Base-by-base conservation (phyloP, 768 basidiomycete genomes). In the Suillus decipiens region DNA sequence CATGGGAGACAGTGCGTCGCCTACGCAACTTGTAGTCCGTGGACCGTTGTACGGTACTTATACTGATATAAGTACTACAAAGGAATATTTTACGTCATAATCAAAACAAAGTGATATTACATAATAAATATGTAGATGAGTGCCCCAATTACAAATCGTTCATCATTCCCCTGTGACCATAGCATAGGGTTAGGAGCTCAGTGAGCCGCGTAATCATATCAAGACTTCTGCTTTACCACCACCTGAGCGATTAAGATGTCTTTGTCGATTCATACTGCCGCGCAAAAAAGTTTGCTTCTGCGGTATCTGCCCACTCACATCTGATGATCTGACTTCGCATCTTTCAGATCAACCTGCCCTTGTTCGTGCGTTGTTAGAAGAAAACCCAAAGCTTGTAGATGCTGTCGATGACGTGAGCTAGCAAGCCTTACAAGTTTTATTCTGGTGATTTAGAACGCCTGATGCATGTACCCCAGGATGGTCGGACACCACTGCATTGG, bases 401-500 rank as follows among this genome's bases (percentile, higher is more conserved):
- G 78, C 86, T 3, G 69, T 79, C 0, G 92, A 94, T 73, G 80
- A 72, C 68, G 92, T 93, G 76, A 59, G 79, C 64, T 19, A 1
- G 14, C 24, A 54, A 34, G 37, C 15, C 3, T 42, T 59, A 24
- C 15, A 48, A 28, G 53, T 15, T n/a, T 42, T 14, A 43, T 33
- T 50, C 59, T 19, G 14, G 33, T 45, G 43, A 60, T 24, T 36
- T 45, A 17, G 47, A 41, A 31, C 34, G 11, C 33, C 60, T 47
- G 31, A 59, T 24, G 4, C 24, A 6, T 60, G 41, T 19, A 14
- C 22, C 51, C 59, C 63, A 93, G 91, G 92, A 95, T 72, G 88
- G 82, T 43, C 81, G 93, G 39, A 92, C 93, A 0, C 84, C 93
- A 10, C 76, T 95, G n/a, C 93, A 95, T 70, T 93, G 92, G 91